phyloP scores from a whole-genome alignment of 345 rosid species.

The Lumnitzera littorea region DNA sequence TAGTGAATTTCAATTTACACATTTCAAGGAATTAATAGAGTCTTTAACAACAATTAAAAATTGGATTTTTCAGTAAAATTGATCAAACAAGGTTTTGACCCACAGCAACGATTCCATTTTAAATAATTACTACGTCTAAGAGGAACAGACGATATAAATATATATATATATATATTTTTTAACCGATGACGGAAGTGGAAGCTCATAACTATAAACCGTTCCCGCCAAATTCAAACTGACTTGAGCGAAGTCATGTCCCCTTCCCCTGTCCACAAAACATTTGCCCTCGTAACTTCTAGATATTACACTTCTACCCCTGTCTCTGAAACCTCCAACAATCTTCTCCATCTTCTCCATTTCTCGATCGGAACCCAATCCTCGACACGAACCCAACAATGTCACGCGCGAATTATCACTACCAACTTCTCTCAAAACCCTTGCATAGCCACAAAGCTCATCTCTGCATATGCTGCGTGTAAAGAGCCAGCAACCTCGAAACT shows the following conservation, averaged over 20 bases:
- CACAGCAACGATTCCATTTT: no score
- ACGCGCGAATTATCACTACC: conserved; percentile 27
- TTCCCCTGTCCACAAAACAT: conserved; percentile 3
- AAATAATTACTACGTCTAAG: no score
- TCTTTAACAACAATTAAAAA: no score
- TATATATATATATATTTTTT: no score
- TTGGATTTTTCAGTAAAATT: no score
- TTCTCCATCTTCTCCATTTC: conserved; percentile 32
- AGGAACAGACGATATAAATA: no score
- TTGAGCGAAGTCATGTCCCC: conserved; percentile 4
- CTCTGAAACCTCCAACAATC: conserved; percentile 12
- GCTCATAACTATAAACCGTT: no score
- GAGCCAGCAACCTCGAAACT: conserved; percentile 20
- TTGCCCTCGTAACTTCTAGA: conserved; percentile 6
- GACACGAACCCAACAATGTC: conserved; percentile 34
- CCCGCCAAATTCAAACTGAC: no score
- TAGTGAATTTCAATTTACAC: no score
- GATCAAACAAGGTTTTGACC: no score
- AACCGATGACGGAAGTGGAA: no score
- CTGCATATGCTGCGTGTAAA: conserved; percentile 37
- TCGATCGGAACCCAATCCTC: conserved; percentile 25
- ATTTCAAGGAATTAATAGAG: no score
- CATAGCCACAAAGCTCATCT: conserved; percentile 50
- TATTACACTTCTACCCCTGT: conserved; percentile 17
- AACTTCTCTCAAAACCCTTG: conserved; percentile 31